phyloP scores from a whole-genome alignment of 1,284 basidiomycete genomes.

The Pseudozyma sp. region DNA sequence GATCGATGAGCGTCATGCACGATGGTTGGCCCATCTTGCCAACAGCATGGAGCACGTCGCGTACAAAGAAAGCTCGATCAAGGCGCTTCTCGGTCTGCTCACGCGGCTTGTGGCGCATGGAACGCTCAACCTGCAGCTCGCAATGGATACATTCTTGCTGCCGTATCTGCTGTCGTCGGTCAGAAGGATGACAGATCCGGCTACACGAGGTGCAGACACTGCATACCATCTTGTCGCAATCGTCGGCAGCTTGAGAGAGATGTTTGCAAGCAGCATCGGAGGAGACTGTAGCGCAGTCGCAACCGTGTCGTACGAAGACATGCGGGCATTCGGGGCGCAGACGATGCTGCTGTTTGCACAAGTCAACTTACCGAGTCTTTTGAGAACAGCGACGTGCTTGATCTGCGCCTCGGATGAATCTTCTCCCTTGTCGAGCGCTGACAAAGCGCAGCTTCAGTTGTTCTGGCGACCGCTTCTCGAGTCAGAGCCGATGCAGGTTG shows the following conservation, averaged over 20 bases:
- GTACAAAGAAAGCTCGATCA: slow-evolving; percentile 5
- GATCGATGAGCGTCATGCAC: slow-evolving; percentile 48
- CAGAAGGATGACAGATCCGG: slow-evolving; percentile 35
- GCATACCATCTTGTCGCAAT: slow-evolving; percentile 16
- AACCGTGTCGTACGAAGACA: slow-evolving; percentile 18
- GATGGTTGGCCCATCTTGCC: slow-evolving; percentile 39
- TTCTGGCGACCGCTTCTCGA: slow-evolving; percentile 35
- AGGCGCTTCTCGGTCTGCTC: slow-evolving; percentile 26
- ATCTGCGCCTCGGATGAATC: slow-evolving; percentile 30
- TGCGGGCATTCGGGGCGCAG: slow-evolving; percentile 36
- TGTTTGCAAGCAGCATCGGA: slow-evolving; percentile 30
- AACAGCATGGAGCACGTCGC: slow-evolving; percentile 22
- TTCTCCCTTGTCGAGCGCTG: slow-evolving; percentile 10
- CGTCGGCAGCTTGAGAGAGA: slow-evolving; percentile 17
- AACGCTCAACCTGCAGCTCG: slow-evolving; percentile 45
- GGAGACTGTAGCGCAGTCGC: not conserved
- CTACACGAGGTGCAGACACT: slow-evolving; percentile 21
- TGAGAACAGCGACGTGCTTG: slow-evolving; percentile 21
- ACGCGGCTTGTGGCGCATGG: slow-evolving; percentile 33
- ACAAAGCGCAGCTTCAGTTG: slow-evolving; percentile 21
- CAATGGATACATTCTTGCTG: slow-evolving; percentile 36
- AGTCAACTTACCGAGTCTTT: slow-evolving; percentile 23
- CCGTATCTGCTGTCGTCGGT: slow-evolving; percentile 25
- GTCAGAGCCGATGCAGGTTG: slow-evolving; percentile 38
- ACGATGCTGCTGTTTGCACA: slow-evolving; percentile 36